Conservation (phyloP, 2,329 filamentous ascomycete species). For the Hypoxylon rubiginosum region DNA sequence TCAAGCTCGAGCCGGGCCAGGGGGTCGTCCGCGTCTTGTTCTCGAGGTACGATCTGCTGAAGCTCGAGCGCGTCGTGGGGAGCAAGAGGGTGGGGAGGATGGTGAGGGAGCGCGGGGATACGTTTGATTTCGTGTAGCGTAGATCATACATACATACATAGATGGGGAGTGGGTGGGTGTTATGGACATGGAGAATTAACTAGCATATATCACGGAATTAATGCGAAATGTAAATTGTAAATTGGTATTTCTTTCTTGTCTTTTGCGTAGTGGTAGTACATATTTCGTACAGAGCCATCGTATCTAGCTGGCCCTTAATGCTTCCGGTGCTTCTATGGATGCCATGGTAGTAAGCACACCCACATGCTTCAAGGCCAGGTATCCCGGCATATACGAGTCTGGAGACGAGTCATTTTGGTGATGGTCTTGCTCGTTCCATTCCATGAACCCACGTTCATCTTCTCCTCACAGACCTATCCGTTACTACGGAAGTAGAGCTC, state of each 20-base stretch:
- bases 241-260: neutral
- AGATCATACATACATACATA: constrained; percentile 5
- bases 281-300: constrained; percentile 48
- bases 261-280: constrained; percentile 25
- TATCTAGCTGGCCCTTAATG: neutral
- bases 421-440: neutral
- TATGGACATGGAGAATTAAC: neutral
- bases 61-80: constrained; percentile 89
- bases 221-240: neutral
- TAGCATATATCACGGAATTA: neutral
- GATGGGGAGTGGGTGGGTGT: constrained; percentile 2
- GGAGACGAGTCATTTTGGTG: no score
- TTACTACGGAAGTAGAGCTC: neutral
- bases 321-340: neutral
- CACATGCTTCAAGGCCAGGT: neutral
- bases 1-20: constrained; percentile 68
- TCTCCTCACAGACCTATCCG: constrained; percentile 28
- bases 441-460: constrained; percentile 36
- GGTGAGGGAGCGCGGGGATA: constrained; percentile 86
- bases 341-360: neutral
- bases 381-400: neutral
- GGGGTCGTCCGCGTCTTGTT: constrained; percentile 77
- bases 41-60: constrained; percentile 89
- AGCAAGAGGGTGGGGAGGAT: constrained; percentile 84
- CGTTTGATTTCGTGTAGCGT: constrained; percentile 89